Evolutionary conservation across 441 rosid species (phyloP), one percentile per base, ranked within the genome.

Genomic region (Metrosideros polymorpha): DNA sequence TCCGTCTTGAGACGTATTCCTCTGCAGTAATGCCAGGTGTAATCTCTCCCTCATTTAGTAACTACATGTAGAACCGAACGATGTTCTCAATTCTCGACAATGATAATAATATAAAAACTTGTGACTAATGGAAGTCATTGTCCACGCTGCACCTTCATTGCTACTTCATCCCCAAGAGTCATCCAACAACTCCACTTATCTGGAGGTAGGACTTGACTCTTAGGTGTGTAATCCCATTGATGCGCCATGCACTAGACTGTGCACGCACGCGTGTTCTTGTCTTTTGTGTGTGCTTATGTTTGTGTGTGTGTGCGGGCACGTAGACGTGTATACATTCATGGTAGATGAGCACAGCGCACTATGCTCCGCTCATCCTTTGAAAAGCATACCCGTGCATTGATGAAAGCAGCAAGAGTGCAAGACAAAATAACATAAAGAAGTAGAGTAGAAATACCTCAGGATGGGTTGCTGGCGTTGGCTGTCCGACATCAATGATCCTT

Each of bases 391-490:
- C 19, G 52, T 18, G 59, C 54, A 29, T 29, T 50, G 45, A 51
- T 29, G 84, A 30, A n/a, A 83, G 57, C n/a, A 29, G 42, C 45
- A 50, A 50, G 42, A 29, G 59, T 52, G 61, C 43, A 51, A n/a
- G 59, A 83, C 29, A 30, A 12, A 24, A 15, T 39, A 83, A 2
- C 15, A 35, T 5, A 45, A 49, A 59, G 49, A 82, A 49, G 57
- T 35, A 77, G 76, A 88, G 86, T 51, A 77, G 84, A 59, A 85
- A 86, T 86, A 98, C 99, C 97, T 95, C 95, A 90, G 99, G 98
- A 91, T 98, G 99, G 88, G 99, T 91, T 24, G 94, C 90, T 7
- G 97, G 90, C 88, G 95, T 94, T 86, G 99, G 99, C 89, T 98
- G 99, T 57, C 99, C 99, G 87, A 94, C 88, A 89, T 96, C 98